Base-by-base conservation (phyloP, 2,329 filamentous ascomycete genomes). In the Xylaria sp. region DNA sequence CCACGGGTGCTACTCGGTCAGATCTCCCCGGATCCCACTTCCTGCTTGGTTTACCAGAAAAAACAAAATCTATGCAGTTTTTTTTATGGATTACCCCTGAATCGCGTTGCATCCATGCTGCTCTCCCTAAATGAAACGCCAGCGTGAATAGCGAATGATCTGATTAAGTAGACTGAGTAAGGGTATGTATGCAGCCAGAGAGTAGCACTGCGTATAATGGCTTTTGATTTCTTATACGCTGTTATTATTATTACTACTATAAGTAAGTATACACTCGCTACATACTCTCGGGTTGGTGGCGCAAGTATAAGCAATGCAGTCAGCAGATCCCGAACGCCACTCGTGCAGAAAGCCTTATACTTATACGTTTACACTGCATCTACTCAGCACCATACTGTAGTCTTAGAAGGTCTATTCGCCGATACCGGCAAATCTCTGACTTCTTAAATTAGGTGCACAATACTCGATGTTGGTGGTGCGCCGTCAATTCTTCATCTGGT, bases 11-110 rank as follows among this genome's bases (percentile, higher is more conserved):
- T 30, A 18, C 34, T 13, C 43, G 25, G 18, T 52, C 34, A 52
- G 64, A 63, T 63, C 57, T 66, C 59, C 59, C 64, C 53, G 36
- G 59, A 63, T 63, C 64, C 59, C 52, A 46, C 64, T 66, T n/a
- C 41, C 20, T 34, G 6, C 39, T 57, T n/a, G 5, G 23, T 12
- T 28, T n/a, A 13, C n/a, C 8, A 48, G 25, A 8, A 25, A 45
- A 23, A 32, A 20, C 3, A 41, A 46, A 12, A 46, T 20, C 23
- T 13, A 28, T 25, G 41, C 28, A 13, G 34, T 46, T 46, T 15
- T 46, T 15, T 23, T 15, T 32, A 18, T 60, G 39, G 41, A 39
- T 50, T 60, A 15, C 63, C 63, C 63, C 63, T 65, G 57, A 65
- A 56, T 65, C 39, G 32, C 18, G 36, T 28, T 55, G 36, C 32